Percentiles rank a stretch among this genome's conserved stretches.
phyloP scores from a whole-genome alignment of 2,329 filamentous ascomycete species.

The Ascochyta clinopodiicola region DNA sequence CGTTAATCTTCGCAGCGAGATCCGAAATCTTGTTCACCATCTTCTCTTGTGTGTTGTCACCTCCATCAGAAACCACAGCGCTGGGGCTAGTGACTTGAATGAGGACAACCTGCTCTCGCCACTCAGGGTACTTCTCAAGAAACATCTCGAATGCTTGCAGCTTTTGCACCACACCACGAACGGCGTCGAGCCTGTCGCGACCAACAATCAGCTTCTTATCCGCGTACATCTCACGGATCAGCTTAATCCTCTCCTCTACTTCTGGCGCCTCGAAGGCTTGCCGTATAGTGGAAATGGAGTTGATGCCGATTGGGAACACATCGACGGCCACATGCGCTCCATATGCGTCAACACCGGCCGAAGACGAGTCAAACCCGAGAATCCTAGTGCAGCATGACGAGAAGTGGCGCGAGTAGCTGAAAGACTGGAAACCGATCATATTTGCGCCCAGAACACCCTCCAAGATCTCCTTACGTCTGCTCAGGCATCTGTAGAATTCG shows the following conservation, averaged over 20 bases:
- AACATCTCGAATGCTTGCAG: constrained; percentile 93
- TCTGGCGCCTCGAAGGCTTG: constrained; percentile 74
- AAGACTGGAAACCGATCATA: constrained; percentile 93
- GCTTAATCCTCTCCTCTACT: constrained; percentile 73
- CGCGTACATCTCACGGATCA: constrained; percentile 77
- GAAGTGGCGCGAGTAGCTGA: constrained; percentile 94
- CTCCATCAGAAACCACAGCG: constrained; percentile 74
- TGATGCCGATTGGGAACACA: constrained; percentile 93
- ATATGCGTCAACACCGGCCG: constrained; percentile 84
- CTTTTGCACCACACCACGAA: constrained; percentile 94
- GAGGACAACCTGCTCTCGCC: constrained; percentile 88
- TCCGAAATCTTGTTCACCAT: constrained; percentile 89
- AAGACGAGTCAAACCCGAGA: constrained; percentile 86
- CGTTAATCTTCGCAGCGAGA: constrained; percentile 89
- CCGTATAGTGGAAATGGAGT: constrained; percentile 78
- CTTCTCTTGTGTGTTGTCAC: constrained; percentile 76
- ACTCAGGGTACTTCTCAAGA: constrained; percentile 87
- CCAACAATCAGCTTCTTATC: constrained; percentile 96
- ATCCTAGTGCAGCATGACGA: constrained; percentile 92
- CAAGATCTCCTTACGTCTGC: constrained; percentile 85
- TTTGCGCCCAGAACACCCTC: constrained; percentile 91
- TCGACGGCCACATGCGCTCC: constrained; percentile 89
- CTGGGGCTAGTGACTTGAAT: constrained; percentile 95
- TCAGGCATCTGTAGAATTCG: constrained; percentile 90
- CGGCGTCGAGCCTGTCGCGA: constrained; percentile 89